Base-by-base conservation (phyloP, 2,329 filamentous ascomycete species). In the Polychaeton citri region DNA sequence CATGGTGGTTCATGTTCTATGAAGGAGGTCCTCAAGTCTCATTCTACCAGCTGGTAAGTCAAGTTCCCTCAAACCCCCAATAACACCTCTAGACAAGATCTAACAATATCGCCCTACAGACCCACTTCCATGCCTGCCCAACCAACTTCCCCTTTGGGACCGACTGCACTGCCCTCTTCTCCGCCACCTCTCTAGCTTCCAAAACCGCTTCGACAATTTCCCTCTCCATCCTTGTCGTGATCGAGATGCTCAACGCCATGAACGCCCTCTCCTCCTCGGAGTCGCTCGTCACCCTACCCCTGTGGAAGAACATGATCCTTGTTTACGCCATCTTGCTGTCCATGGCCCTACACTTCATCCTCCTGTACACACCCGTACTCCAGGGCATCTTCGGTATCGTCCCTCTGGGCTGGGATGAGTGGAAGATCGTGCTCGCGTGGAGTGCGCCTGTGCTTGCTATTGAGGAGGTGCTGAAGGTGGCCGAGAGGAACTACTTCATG, bases 1-100 rank as follows among this genome's bases (percentile, higher is more conserved):
- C 85, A n/a, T 98, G 90, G 90, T 98, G 86, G 84, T 98, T 96
- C 69, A 87, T 98, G 81, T 94, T 81, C 69, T 88, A 96, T 65
- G 64, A 77, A 6, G 76, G 79, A 47, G 90, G 90, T 1, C 90
- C 90, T 17, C 83, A 93, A 59, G 93, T 98, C 61, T 77, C 69
- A 43, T 94, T 96, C 66, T 81, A 73, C 59, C 84, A 98, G 57
- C 69, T 98, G 47, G 68, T 72, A 61, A 60, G 66, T 59, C 16
- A 20, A 19, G 16, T 21, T n/a, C 9, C 10, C 19, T 21, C 16
- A 20, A 20, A 20, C 10, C 24, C 17, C 19, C 32, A 31, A 17
- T 19, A 13, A 4, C 5, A 33, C 26, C 10, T 20, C 19, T 3
- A 18, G 18, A 5, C 15, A 26, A 2, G 32, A 41, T 30, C 40